Percentiles rank a stretch among this genome's conserved stretches.
phyloP scores from a whole-genome alignment of 116 monocot genomes.

The Zostera marina region DNA sequence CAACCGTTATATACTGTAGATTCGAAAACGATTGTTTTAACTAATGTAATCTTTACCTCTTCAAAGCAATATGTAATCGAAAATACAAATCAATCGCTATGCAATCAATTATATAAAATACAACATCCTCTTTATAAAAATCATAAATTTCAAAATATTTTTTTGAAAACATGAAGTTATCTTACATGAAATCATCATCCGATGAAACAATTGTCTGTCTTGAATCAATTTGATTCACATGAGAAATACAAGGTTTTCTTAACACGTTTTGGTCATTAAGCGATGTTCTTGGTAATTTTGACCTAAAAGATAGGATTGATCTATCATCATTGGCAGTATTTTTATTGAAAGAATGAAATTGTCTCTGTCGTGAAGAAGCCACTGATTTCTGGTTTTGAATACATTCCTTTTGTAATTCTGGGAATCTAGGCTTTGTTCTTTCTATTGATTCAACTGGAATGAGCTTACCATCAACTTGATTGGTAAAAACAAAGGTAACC shows the following conservation, averaged over 20 bases:
- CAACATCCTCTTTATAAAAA: no score
- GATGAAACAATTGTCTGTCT: slow-evolving; percentile 14
- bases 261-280: slow-evolving; percentile 4
- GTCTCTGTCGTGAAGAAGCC: slow-evolving; percentile 9
- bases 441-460: slow-evolving; percentile 57
- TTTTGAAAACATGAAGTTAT: no score
- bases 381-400: slow-evolving; percentile 4
- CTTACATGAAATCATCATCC: slow-evolving; percentile 46
- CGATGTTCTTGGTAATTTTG: slow-evolving; percentile 13
- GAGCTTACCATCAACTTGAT: slow-evolving; percentile 95
- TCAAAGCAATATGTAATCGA: no score
- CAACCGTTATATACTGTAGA: no score
- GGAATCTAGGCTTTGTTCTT: not conserved
- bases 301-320: not conserved
- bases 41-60: no score
- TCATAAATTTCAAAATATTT: no score
- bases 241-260: slow-evolving; percentile 14
- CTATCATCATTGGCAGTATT: slow-evolving; percentile 1
- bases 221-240: slow-evolving; percentile 9
- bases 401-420: not conserved
- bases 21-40: no score
- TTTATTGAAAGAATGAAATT: not conserved
- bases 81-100: no score
- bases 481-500: slow-evolving; percentile 93
- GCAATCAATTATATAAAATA: no score